Conservation (phyloP, 257 asterid genomes). For the Nicotiana tabacum region DNA sequence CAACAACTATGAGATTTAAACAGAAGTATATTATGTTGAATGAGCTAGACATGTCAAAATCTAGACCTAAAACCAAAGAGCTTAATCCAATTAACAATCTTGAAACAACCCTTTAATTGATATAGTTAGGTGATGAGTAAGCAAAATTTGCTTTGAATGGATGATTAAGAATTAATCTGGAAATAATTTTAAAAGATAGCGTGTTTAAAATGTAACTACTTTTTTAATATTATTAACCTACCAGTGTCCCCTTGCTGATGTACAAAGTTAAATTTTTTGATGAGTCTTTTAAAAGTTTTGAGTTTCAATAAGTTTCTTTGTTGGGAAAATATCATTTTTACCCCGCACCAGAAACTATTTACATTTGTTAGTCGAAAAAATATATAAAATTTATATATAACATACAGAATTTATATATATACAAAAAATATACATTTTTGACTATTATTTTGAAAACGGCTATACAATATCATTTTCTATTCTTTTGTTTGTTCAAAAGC, state of each 20-base stretch:
- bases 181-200: not conserved
- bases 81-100: not conserved
- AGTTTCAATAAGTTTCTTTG: not conserved
- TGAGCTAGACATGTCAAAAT: slow-evolving; percentile 13
- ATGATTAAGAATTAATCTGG: not conserved
- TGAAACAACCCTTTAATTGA: not conserved
- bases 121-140: slow-evolving; percentile 5
- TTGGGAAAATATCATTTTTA: too few species aligned
- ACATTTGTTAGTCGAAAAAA: too few species aligned
- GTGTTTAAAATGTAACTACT: not conserved
- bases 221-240: not conserved
- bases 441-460: too few species aligned
- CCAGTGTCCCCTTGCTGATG: not conserved
- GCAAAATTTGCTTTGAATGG: not conserved
- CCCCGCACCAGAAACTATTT: too few species aligned
- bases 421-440: too few species aligned
- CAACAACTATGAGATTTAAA: slow-evolving; percentile 13
- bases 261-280: not conserved
- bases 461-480: too few species aligned
- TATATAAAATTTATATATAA: too few species aligned
- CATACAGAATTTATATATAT: too few species aligned
- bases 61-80: slow-evolving; percentile 1
- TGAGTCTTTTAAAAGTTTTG: not conserved
- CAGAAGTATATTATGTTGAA: not conserved
- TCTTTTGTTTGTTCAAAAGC: not conserved